Evolutionary conservation across 805 yeast species (phyloP).

Genomic region (Suhomyces prunicola): DNA sequence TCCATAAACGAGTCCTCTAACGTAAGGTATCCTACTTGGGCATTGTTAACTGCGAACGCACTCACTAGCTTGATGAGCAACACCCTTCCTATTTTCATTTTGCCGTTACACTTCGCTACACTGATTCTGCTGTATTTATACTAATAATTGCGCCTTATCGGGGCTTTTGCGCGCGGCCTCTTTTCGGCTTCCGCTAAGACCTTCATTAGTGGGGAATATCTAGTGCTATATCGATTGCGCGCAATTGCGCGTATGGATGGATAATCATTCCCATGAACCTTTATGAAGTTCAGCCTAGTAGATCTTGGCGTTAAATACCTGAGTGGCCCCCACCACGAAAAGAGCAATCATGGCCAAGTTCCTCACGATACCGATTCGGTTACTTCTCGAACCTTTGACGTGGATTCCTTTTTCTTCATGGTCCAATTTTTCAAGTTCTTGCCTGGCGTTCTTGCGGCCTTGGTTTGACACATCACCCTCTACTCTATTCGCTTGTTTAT

Average conservation of each 20-base stretch:
- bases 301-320: background rate
- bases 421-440: background rate
- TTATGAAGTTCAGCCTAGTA: too few relatives aligned
- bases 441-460: background rate
- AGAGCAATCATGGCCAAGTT: background rate
- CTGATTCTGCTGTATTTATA: background rate
- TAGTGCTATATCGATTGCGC: too few relatives aligned
- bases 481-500: background rate
- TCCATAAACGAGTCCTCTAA: slow-evolving; percentile 17
- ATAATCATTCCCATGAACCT: too few relatives aligned
- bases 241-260: too few relatives aligned
- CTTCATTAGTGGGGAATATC: too few relatives aligned
- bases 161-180: background rate
- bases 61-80: background rate
- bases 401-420: background rate
- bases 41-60: background rate
- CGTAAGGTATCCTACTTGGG: background rate
- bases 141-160: background rate
- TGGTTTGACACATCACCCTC: background rate
- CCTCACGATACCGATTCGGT: background rate
- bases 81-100: background rate
- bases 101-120: background rate
- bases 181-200: background rate
- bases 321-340: background rate
- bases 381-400: background rate